These are phyloP conservation scores for Naematelia encephala DNA, from an alignment of 768 basidiomycete species.

Conservation along the genomic window DNA sequence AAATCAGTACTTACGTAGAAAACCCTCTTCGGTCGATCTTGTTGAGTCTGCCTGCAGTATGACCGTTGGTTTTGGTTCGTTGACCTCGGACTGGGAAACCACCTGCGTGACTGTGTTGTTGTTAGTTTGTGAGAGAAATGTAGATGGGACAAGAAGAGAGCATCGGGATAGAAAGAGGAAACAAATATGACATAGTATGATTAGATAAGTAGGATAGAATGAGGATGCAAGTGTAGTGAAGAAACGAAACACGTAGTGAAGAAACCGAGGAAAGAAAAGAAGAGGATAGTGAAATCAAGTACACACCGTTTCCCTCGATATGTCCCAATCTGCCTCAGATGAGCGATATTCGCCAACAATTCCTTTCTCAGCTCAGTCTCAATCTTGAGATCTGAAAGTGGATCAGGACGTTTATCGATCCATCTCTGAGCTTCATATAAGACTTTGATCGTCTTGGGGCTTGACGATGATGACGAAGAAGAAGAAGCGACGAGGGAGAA, in stretches of 20 bases:
- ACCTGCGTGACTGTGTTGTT: constrained; percentile 67
- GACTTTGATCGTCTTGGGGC: neutral
- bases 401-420: constrained; percentile 54
- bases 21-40: constrained; percentile 64
- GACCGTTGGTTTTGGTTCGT: constrained; percentile 83
- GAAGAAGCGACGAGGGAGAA: neutral
- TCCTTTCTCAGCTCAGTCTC: constrained; percentile 80
- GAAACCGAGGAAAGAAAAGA: neutral
- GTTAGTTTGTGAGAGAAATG: too few species aligned
- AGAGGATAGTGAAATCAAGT: neutral
- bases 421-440: neutral
- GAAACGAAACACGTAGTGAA: neutral
- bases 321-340: constrained; percentile 88
- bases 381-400: constrained; percentile 70
- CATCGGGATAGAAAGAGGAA: neutral
- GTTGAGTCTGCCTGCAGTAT: constrained; percentile 87
- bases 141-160: too few species aligned
- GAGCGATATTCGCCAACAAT: constrained; percentile 85
- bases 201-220: neutral
- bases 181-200: neutral
- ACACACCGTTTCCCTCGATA: constrained; percentile 73
- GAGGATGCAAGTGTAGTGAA: neutral
- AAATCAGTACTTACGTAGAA: constrained; percentile 23
- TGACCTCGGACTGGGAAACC: constrained; percentile 91
- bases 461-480: neutral